These are phyloP conservation scores for Mortierella sp. DNA, from an alignment of 371 early-diverging fungal species.

Conservation along the genomic window DNA sequence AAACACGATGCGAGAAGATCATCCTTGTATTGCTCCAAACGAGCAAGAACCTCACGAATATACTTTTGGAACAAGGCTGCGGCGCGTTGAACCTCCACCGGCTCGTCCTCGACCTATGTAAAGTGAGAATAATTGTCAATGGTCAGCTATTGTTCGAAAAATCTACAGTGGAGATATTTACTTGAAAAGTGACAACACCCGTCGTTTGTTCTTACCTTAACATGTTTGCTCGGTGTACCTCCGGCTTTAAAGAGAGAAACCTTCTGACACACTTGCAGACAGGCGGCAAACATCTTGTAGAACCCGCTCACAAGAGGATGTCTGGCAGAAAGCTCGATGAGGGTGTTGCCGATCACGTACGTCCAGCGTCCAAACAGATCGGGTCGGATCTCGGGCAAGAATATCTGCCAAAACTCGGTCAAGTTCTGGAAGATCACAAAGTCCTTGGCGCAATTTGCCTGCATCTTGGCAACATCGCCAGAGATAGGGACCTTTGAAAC, in stretches of 20 bases:
- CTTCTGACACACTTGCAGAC: conserved; percentile 64
- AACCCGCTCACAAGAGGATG: conserved; percentile 83
- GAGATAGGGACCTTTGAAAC: conserved; percentile 30
- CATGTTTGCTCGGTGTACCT: conserved; percentile 10
- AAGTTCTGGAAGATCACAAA: conserved; percentile 78
- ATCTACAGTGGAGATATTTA: background rate
- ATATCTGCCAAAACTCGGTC: conserved; percentile 75
- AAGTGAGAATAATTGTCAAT: background rate
- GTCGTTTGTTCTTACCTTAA: conserved; percentile 18
- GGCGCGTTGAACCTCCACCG: conserved; percentile 41
- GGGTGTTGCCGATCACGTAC: conserved; percentile 64
- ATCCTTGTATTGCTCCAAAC: conserved; percentile 81
- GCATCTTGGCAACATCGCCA: conserved; percentile 62
- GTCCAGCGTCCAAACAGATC: conserved; percentile 73
- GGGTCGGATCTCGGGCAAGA: conserved; percentile 65
- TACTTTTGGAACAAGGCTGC: conserved; percentile 67
- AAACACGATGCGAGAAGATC: conserved; percentile 83
- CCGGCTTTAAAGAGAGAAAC: conserved; percentile 55
- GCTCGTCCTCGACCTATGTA: conserved; percentile 36
- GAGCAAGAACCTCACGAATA: conserved; percentile 71
- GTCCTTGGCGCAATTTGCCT: conserved; percentile 75
- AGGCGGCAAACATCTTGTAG: conserved; percentile 75
- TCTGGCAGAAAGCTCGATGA: conserved; percentile 68
- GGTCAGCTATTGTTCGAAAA: background rate
- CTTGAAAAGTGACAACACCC: background rate